Conservation (phyloP, 2,329 filamentous ascomycete species). For the Zelopaecilomyces penicillatus region DNA sequence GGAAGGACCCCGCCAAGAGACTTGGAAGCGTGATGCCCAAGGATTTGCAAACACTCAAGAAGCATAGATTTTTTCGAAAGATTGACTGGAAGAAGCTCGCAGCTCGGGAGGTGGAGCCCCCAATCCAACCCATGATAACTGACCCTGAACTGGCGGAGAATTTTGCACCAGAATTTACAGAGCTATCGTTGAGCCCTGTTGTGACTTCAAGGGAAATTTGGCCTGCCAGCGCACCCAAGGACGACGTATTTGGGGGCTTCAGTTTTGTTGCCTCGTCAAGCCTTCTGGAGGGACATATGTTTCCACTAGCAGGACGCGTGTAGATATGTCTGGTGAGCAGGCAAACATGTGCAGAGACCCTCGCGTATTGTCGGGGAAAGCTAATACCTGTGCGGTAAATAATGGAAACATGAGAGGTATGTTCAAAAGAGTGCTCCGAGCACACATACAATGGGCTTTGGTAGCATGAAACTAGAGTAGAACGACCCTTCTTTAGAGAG, state of each 20-base stretch:
- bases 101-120: conserved; percentile 72
- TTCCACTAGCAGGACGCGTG: conserved; percentile 16
- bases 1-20: conserved; percentile 86
- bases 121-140: conserved; percentile 88
- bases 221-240: conserved; percentile 33
- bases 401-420: no score
- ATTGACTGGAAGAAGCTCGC: conserved; percentile 91
- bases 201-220: conserved; percentile 37
- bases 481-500: no score
- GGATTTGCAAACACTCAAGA: conserved; percentile 77
- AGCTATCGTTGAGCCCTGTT: conserved; percentile 70
- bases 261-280: conserved; percentile 54
- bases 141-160: conserved; percentile 96
- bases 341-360: background rate
- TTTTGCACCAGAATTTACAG: conserved; percentile 88
- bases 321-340: background rate
- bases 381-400: no score
- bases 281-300: conserved; percentile 42
- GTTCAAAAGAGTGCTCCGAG: no score
- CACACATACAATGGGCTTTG: no score
- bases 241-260: conserved; percentile 55
- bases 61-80: conserved; percentile 92
- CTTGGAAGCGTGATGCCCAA: conserved; percentile 83
- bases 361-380: no score
- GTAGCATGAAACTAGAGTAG: no score